Percentiles rank a stretch among this genome's conserved stretches.
Evolutionary conservation across 192 early-diverging fungal genomes (phyloP).

Genomic region (Ramicandelaber brevisporus): DNA sequence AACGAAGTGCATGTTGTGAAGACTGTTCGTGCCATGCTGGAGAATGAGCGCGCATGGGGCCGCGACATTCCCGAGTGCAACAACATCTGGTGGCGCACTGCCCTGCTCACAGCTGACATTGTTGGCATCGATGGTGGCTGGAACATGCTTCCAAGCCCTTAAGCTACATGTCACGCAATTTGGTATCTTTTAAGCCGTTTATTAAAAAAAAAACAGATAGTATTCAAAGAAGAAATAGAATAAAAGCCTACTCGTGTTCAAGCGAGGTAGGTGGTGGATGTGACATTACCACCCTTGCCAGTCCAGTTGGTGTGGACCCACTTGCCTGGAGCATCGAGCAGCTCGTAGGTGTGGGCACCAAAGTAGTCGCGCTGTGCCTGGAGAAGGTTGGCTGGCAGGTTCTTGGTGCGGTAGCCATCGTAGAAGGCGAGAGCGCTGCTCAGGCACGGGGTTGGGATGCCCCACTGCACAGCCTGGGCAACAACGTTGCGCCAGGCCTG

Average conservation of each 20-base stretch:
- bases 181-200: too few species aligned
- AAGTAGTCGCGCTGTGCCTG: slow-evolving; percentile 98
- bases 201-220: background rate
- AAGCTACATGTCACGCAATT: too few species aligned
- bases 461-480: slow-evolving; percentile 46
- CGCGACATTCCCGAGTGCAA: too few species aligned
- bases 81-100: too few species aligned
- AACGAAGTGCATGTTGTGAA: too few species aligned
- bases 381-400: slow-evolving; percentile 82
- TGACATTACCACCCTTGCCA: slow-evolving; percentile 65
- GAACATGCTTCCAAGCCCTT: too few species aligned
- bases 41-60: too few species aligned
- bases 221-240: background rate
- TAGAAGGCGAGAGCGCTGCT: slow-evolving; percentile 87
- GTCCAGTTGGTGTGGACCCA: slow-evolving; percentile 97
- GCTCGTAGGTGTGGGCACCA: slow-evolving; percentile 92
- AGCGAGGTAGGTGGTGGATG: slow-evolving; percentile 39
- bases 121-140: too few species aligned
- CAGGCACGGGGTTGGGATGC: slow-evolving; percentile 75
- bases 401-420: slow-evolving; percentile 82
- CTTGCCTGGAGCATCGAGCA: slow-evolving; percentile 39
- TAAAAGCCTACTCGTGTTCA: slow-evolving; percentile 6
- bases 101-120: too few species aligned
- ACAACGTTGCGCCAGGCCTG: slow-evolving; percentile 74
- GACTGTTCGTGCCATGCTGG: too few species aligned